Percentiles rank a stretch among this genome's conserved stretches.
These are phyloP conservation scores for Apiospora rasikravindrae DNA, from an alignment of 2,329 filamentous ascomycete species.

Conservation along the genomic window DNA sequence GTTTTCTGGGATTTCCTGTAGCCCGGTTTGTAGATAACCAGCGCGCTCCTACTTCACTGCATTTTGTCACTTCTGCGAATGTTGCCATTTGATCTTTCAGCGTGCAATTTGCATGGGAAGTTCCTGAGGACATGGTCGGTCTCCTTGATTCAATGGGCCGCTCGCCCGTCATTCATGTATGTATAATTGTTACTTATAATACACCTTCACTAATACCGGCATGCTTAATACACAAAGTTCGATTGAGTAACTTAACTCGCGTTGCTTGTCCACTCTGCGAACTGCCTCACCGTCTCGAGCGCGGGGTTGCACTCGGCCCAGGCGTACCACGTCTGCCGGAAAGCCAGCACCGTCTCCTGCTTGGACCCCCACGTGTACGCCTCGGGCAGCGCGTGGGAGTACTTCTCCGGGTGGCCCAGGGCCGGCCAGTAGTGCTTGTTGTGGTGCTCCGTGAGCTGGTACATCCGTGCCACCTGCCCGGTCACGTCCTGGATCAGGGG, in stretches of 20 bases:
- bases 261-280: neutral
- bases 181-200: neutral
- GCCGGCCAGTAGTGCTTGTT: conserved; percentile 30
- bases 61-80: neutral
- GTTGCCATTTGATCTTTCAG: neutral
- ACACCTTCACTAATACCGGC: neutral
- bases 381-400: conserved; percentile 19
- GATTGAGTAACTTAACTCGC: neutral
- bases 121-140: neutral
- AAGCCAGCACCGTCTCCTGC: conserved; percentile 25
- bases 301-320: conserved; percentile 28
- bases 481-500: conserved; percentile 21
- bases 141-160: neutral
- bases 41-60: neutral
- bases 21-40: conserved; percentile 2
- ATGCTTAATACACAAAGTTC: neutral
- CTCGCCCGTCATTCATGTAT: neutral
- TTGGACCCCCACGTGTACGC: conserved; percentile 22
- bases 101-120: neutral
- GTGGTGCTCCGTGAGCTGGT: conserved; percentile 17
- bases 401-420: conserved; percentile 26
- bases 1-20: neutral
- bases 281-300: conserved; percentile 16
- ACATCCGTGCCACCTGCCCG: conserved; percentile 24
- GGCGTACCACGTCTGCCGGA: conserved; percentile 30